Conservation (phyloP, 169 alveolate species). For the Perkinsus marinus region DNA sequence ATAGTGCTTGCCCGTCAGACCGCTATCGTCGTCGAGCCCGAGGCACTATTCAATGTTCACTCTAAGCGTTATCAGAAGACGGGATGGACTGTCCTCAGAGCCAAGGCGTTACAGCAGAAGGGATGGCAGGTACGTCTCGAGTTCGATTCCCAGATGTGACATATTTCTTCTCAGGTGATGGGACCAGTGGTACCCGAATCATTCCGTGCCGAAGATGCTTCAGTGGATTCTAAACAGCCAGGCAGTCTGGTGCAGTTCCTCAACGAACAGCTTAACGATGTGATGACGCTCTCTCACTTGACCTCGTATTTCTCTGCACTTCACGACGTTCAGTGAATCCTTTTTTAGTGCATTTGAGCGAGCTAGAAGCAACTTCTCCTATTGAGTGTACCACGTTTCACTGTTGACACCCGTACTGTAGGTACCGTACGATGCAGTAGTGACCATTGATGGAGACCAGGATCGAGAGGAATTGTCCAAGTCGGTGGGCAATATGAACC, state of each 20-base stretch:
- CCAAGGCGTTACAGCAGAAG: background rate
- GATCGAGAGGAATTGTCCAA: background rate
- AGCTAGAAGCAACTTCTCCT: too few relatives aligned
- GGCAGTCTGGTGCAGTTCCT: background rate
- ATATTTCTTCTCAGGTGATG: background rate
- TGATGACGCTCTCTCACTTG: background rate
- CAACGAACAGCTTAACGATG: background rate
- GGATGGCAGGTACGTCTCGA: background rate
- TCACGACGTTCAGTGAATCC: too few relatives aligned
- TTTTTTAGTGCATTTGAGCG: too few relatives aligned
- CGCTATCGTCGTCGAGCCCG: background rate
- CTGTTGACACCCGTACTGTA: too few relatives aligned
- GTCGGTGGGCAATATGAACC: background rate
- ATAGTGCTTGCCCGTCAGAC: background rate
- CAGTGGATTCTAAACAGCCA: background rate
- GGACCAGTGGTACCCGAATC: background rate
- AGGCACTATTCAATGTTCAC: background rate
- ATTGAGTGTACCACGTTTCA: too few relatives aligned
- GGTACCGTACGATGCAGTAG: background rate
- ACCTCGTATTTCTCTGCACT: too few relatives aligned
- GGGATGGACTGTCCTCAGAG: background rate
- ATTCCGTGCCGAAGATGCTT: background rate
- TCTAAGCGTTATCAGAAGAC: background rate
- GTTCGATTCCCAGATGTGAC: background rate
- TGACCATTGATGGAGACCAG: background rate